Percentiles rank a stretch among this genome's conserved stretches.
Conservation (phyloP, 768 basidiomycete genomes). For the Pulveroboletus sp. region DNA sequence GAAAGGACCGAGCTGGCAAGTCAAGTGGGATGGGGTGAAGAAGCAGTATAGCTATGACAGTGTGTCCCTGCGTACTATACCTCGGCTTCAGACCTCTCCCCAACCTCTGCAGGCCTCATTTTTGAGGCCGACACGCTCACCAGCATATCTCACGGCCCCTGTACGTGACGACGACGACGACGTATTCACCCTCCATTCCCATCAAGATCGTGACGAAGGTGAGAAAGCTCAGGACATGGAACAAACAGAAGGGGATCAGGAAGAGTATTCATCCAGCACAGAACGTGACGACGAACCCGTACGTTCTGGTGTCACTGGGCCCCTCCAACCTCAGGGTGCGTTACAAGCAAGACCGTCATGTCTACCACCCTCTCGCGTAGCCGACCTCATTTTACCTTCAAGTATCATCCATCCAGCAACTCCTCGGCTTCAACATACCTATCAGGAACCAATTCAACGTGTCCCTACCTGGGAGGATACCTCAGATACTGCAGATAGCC, state of each 20-base stretch:
- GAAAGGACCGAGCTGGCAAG: slow-evolving; percentile 75
- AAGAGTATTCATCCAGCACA: slow-evolving; percentile 14
- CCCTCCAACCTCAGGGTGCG: slow-evolving; percentile 6
- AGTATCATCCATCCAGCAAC: slow-evolving; percentile 27
- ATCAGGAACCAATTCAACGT: slow-evolving; percentile 8
- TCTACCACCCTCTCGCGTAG: slow-evolving; percentile 9
- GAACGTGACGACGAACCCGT: slow-evolving; percentile 20
- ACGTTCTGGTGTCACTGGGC: slow-evolving; percentile 2
- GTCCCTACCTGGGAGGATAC: slow-evolving; percentile 33
- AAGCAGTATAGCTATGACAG: slow-evolving; percentile 41
- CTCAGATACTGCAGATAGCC: slow-evolving; percentile 35
- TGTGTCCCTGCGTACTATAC: slow-evolving; percentile 10
- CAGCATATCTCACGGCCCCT: slow-evolving; percentile 22
- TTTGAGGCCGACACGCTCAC: slow-evolving; percentile 21
- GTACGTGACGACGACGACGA: slow-evolving; percentile 37
- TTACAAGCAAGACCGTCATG: slow-evolving; percentile 10
- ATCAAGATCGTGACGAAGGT: slow-evolving; percentile 34
- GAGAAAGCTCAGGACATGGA: slow-evolving; percentile 17
- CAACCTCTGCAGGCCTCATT: slow-evolving; percentile 13
- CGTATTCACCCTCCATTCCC: slow-evolving; percentile 41
- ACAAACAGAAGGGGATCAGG: slow-evolving; percentile 10
- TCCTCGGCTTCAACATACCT: slow-evolving; percentile 24
- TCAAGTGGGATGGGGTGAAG: slow-evolving; percentile 76
- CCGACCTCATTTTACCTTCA: slow-evolving; percentile 25
- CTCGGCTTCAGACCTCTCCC: slow-evolving; percentile 15